A percentile compares a stretch with the other conserved stretches of the same genome.
Evolutionary conservation across 1,139 yeast species (phyloP).

Genomic region (Nakaseomyces nivariensis): DNA sequence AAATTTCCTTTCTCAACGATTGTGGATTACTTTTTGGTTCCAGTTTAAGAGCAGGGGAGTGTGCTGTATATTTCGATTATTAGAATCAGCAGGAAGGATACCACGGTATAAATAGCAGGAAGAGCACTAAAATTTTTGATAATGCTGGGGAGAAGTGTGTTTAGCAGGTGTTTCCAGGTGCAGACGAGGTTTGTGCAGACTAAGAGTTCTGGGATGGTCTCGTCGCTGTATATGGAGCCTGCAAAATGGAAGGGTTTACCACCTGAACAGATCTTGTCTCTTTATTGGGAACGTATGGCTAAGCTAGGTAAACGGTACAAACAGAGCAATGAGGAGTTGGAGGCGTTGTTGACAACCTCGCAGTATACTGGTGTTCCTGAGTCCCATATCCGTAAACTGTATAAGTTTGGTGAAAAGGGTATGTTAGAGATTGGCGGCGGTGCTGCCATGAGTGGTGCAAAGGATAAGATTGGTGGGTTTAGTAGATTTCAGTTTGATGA

Average conservation of each 20-base stretch:
- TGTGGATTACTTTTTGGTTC: too few relatives aligned
- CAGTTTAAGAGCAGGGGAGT: too few relatives aligned
- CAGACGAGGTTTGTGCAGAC: neutral
- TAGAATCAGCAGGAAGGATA: too few relatives aligned
- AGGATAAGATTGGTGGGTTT: slow-evolving; percentile 25
- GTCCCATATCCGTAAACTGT: slow-evolving; percentile 28
- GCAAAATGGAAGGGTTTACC: slow-evolving; percentile 62
- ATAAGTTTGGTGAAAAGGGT: slow-evolving; percentile 32
- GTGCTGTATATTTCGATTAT: too few relatives aligned
- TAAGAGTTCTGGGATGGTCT: neutral
- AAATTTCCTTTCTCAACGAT: too few relatives aligned
- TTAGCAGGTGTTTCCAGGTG: neutral
- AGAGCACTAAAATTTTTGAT: neutral
- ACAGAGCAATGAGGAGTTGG: slow-evolving; percentile 40
- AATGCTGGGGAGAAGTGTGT: neutral
- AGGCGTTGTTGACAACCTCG: slow-evolving; percentile 37
- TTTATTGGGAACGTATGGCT: slow-evolving; percentile 50
- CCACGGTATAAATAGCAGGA: too few relatives aligned
- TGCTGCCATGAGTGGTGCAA: slow-evolving; percentile 14
- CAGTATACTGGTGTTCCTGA: slow-evolving; percentile 29
- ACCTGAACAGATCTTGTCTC: slow-evolving; percentile 48
- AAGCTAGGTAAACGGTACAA: slow-evolving; percentile 48
- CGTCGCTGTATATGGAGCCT: slow-evolving; percentile 35
- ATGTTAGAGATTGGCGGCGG: slow-evolving; percentile 24
- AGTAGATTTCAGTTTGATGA: slow-evolving; percentile 43